Conservation (phyloP, 75 land plant genomes). For the Sequoia sempervirens region DNA sequence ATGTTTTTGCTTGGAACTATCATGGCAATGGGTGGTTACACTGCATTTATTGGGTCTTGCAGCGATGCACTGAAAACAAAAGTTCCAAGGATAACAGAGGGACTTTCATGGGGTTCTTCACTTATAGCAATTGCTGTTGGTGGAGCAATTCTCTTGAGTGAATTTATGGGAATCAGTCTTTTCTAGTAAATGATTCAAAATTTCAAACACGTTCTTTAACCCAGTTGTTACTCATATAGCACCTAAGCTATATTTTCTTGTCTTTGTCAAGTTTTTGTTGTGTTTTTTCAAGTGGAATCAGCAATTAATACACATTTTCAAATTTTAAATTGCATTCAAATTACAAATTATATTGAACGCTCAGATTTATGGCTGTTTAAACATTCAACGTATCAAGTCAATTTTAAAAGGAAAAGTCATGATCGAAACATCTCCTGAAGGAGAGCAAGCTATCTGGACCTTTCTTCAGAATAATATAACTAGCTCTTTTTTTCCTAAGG, state of each 20-base stretch:
- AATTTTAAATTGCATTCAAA: not conserved
- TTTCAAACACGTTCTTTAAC: not conserved
- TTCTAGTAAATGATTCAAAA: constrained; percentile 2
- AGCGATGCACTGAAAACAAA: constrained; percentile 29
- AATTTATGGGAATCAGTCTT: constrained; percentile 29
- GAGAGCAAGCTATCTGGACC: not conserved
- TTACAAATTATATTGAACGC: not conserved
- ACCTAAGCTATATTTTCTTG: not conserved
- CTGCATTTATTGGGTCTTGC: constrained; percentile 33
- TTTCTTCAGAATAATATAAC: not conserved
- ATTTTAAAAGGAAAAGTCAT: not conserved
- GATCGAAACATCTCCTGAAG: not conserved
- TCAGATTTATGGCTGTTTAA: not conserved
- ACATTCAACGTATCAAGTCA: not conserved
- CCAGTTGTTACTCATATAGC: not conserved
- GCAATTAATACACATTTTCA: not conserved
- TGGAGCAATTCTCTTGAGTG: constrained; percentile 27
- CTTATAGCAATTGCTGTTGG: constrained; percentile 39
- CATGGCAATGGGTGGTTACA: constrained; percentile 37
- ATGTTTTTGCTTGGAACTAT: constrained; percentile 30
- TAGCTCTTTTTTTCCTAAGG: not conserved
- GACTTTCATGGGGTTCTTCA: constrained; percentile 39
- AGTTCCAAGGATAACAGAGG: constrained; percentile 30
- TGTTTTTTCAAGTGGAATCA: not conserved
- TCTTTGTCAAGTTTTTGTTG: not conserved